Evolutionary conservation across 345 rosid genomes (phyloP), one percentile per base, ranked within the genome.

Genomic region (Citrus sp.): DNA sequence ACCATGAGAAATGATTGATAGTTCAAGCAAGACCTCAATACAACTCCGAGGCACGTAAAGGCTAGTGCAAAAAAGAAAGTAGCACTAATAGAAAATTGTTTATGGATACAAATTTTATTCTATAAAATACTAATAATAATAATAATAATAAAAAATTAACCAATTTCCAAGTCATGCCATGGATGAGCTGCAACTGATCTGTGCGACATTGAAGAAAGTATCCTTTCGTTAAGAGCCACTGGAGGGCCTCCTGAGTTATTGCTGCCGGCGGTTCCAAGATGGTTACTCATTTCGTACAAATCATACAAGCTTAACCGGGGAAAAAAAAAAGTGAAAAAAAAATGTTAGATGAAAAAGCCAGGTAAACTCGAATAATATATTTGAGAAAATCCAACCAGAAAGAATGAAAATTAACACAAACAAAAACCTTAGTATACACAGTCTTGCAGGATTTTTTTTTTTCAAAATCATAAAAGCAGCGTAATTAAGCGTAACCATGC

Each of bases 81-180:
- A 24, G 34, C 70, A 27, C 16, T 40, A 34, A 6, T 5, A 6
- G 19, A 51, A 34, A 55, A 49, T 37, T 9, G 51, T 9, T 14
- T 42, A 3, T 14, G 27, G 32, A 40, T 14, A 19, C 5, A 2
- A 9, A 16, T 27, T 25, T 22, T 16, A 22, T 75, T 13, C 27
- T 8, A 69, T 34, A 61, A 65, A 46, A 13, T 60, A 61, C 51
- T 46, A 46, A 46, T 3, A 46, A 13, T 6, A 46, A 13, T 6
- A 46, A 13, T 5, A 49, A 49, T 14, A 16, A 14, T 0, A 51
- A 49, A 59, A 67, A 40, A 4, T 30, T 7, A 86, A 92, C 98
- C 99, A 68, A 94, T 92, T 83, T 92, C 93, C 81, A 94, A 79
- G 84, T 93, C 94, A 80, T 97, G 98, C 99, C 98, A 97, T 30